Base-by-base conservation (phyloP, 805 yeast species). In the Saccharomycopsis vini region DNA sequence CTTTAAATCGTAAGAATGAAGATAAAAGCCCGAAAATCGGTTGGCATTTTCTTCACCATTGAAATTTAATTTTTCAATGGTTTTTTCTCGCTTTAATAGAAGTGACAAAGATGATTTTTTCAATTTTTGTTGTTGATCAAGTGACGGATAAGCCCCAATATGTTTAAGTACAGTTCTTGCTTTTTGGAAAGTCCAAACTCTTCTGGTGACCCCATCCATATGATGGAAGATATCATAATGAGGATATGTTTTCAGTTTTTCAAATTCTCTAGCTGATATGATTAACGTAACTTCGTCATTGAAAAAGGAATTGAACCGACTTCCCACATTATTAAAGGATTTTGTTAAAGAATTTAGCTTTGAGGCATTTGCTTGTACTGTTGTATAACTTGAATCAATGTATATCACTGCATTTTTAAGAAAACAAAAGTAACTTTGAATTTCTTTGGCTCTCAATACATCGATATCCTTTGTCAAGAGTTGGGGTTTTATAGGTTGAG, bases 181-280 rank as follows among this genome's bases (percentile, higher is more conserved):
- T 16, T 47, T 47, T 9, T 16, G 16, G 28, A 20, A 40, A 22
- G 18, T 35, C 50, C 50, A 47, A 3, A 47, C 50, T 20, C 44
- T 21, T n/a, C 19, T 34, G 5, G 34, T 38, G 7, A 31, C 18
- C 2, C 47, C 47, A 22, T 47, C 44, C 3, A 47, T 36, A 13
- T 44, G 26, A n/a, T 19, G 15, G 22, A 43, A 47, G 6, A 47
- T 40, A 15, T 47, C 47, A 29, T 28, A 21, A 6, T 24, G 21
- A 10, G 50, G 43, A 32, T 47, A 47, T n/a, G 12, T 34, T 13
- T 29, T 21, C 5, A 23, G 36, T n/a, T 31, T 28, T 28, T 39
- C 40, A 38, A 33, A 47, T 26, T 39, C 32, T 33, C 40, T 43
- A 15, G 36, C 34, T 5, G 50, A 47, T 26, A 47, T 38, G 23